A percentile compares a stretch with the other conserved stretches of the same genome.
These are phyloP conservation scores for Mycena olivaceomarginata DNA, from an alignment of 768 basidiomycete species.

Conservation along the genomic window DNA sequence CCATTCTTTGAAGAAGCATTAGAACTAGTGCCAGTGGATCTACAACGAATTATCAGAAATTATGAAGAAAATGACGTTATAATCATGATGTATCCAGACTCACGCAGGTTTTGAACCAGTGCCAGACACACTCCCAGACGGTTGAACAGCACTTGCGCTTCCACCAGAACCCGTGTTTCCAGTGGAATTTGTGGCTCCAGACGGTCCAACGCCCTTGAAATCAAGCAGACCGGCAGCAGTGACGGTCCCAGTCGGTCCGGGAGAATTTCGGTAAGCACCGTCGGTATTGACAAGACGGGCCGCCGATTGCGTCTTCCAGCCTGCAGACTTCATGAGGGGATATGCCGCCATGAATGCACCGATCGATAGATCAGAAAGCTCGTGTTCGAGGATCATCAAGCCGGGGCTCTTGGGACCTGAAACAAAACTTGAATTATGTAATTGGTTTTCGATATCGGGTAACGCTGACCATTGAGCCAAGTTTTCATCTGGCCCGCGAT, in stretches of 20 bases:
- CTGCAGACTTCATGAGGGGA: not conserved
- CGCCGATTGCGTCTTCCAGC: not conserved
- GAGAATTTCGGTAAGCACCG: constrained; percentile 3
- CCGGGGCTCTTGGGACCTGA: not conserved
- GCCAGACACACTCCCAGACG: not conserved
- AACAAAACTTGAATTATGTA: not conserved
- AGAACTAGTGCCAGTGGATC: not conserved
- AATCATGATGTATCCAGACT: not conserved
- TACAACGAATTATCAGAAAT: constrained; percentile 8
- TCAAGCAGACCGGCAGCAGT: constrained; percentile 3
- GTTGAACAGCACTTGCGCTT: not conserved
- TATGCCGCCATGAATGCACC: not conserved
- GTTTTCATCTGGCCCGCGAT: not conserved
- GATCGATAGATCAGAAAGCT: not conserved
- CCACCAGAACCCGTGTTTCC: not conserved
- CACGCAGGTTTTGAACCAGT: not conserved
- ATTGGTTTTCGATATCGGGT: not conserved
- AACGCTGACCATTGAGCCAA: not conserved
- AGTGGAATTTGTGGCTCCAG: not conserved
- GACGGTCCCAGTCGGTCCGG: not conserved
- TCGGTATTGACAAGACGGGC: not conserved
- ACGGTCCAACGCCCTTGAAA: not conserved
- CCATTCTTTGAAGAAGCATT: not conserved
- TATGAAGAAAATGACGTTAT: not conserved
- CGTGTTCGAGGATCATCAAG: not conserved